Evolutionary conservation across 352 stramenopile genomes (phyloP).

Genomic region (Phytopythium vexans): DNA sequence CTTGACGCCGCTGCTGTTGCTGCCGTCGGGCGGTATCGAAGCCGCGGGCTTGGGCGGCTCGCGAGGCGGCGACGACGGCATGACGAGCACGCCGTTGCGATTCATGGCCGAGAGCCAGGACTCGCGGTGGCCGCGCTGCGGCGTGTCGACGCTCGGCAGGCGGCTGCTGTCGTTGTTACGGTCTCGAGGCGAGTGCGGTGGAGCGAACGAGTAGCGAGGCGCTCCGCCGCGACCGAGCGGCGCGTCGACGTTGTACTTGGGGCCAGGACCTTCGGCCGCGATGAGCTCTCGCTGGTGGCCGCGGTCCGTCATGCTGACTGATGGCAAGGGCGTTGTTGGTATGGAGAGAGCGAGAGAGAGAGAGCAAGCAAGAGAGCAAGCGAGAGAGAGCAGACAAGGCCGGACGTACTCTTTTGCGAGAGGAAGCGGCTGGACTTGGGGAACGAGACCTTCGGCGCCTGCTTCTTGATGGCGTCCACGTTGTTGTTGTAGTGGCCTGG

Average conservation of each 20-base stretch:
- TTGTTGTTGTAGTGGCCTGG: slow-evolving; percentile 72
- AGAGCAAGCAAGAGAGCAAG: neutral
- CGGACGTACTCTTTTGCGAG: slow-evolving; percentile 65
- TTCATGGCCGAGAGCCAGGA: slow-evolving; percentile 84
- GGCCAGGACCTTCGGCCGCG: slow-evolving; percentile 68
- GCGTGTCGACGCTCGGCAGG: slow-evolving; percentile 50
- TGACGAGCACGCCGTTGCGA: slow-evolving; percentile 75
- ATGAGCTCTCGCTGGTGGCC: slow-evolving; percentile 75
- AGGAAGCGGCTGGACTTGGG: slow-evolving; percentile 77
- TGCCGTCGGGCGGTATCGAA: slow-evolving; percentile 8
- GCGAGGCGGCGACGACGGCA: slow-evolving; percentile 48
- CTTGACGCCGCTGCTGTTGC: slow-evolving; percentile 17
- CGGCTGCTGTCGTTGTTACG: slow-evolving; percentile 32
- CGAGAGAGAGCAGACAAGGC: neutral
- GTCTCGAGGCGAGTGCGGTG: slow-evolving; percentile 27
- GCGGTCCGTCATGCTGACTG: slow-evolving; percentile 65
- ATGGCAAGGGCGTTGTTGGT: neutral
- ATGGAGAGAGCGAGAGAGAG: slow-evolving; percentile 1
- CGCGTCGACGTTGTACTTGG: slow-evolving; percentile 79
- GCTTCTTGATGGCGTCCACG: slow-evolving; percentile 53
- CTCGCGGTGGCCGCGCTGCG: slow-evolving; percentile 58
- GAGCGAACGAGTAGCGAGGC: slow-evolving; percentile 65
- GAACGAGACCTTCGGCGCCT: slow-evolving; percentile 71
- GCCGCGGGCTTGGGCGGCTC: slow-evolving; percentile 11
- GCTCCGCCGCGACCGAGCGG: slow-evolving; percentile 43